phyloP scores from a whole-genome alignment of 352 stramenopile genomes.

The Globisporangium radiosum region DNA sequence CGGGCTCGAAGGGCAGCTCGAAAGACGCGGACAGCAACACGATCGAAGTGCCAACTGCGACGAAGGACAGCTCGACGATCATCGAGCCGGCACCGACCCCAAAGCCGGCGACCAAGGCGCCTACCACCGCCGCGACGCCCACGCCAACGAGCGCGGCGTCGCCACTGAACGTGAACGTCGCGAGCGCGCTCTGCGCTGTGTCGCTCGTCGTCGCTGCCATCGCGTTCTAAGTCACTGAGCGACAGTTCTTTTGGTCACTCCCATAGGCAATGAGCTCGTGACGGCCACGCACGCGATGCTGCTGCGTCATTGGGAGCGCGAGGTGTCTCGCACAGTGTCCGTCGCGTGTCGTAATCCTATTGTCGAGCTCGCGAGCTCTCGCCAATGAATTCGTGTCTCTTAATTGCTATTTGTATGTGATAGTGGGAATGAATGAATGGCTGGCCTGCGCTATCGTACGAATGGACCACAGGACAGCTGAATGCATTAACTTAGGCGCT shows the following conservation, averaged over 20 bases:
- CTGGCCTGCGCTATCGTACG: too few relatives aligned
- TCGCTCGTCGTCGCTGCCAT: conserved; percentile 10
- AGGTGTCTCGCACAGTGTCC: too few relatives aligned
- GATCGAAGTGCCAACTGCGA: conserved; percentile 6
- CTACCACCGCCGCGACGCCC: background rate
- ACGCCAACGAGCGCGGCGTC: conserved; percentile 6
- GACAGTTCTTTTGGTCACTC: background rate
- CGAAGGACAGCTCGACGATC: conserved; percentile 9
- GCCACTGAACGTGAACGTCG: conserved; percentile 4
- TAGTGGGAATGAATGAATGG: too few relatives aligned
- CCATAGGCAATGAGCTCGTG: background rate
- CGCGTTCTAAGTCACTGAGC: conserved; percentile 5
- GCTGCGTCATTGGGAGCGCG: too few relatives aligned
- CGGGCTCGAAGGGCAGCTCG: background rate
- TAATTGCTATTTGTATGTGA: too few relatives aligned
- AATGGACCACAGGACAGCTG: too few relatives aligned
- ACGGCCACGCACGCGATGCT: background rate
- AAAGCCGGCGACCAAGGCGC: background rate
- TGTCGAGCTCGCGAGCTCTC: too few relatives aligned
- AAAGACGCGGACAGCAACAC: conserved; percentile 4
- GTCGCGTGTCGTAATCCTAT: too few relatives aligned
- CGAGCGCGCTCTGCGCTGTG: conserved; percentile 10
- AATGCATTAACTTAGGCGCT: background rate
- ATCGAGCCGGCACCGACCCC: conserved; percentile 3
- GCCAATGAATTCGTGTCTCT: too few relatives aligned